These are phyloP conservation scores for Kappamyces sp. DNA, from an alignment of 192 early-diverging fungal genomes.

Conservation along the genomic window DNA sequence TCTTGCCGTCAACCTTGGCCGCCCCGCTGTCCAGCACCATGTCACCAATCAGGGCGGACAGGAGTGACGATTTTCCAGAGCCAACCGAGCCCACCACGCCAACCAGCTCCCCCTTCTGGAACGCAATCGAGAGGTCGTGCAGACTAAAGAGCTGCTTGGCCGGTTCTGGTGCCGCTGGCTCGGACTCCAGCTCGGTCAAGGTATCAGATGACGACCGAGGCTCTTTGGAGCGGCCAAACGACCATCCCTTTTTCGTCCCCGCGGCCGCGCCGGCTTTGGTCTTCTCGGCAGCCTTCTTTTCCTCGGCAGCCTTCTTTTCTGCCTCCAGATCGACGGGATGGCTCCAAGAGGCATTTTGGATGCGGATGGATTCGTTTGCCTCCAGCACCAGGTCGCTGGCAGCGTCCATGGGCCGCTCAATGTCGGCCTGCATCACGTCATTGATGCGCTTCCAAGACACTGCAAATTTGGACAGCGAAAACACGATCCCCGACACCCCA, in stretches of 20 bases:
- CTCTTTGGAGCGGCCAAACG: background rate
- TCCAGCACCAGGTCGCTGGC: background rate
- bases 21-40: conserved; percentile 20
- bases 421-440: background rate
- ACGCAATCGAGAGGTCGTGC: conserved; percentile 26
- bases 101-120: conserved; percentile 27
- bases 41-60: conserved; percentile 41
- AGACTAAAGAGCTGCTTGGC: conserved; percentile 15
- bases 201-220: no score
- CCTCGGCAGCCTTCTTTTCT: conserved; percentile 25
- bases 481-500: conserved; percentile 4
- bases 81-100: conserved; percentile 44
- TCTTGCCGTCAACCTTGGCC: conserved; percentile 35
- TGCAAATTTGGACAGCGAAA: conserved; percentile 7
- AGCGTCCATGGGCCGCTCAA: background rate
- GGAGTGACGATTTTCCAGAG: conserved; percentile 34
- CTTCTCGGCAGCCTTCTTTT: conserved; percentile 31
- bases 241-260: background rate
- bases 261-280: background rate
- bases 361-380: background rate
- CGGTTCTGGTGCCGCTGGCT: conserved; percentile 4
- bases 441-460: background rate
- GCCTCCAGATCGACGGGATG: conserved; percentile 3
- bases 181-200: no score
- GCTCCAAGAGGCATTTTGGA: conserved; percentile 14